Percentiles rank a stretch among this genome's conserved stretches.
Conservation (phyloP, 345 rosid genomes). For the Populus ilicifolia region DNA sequence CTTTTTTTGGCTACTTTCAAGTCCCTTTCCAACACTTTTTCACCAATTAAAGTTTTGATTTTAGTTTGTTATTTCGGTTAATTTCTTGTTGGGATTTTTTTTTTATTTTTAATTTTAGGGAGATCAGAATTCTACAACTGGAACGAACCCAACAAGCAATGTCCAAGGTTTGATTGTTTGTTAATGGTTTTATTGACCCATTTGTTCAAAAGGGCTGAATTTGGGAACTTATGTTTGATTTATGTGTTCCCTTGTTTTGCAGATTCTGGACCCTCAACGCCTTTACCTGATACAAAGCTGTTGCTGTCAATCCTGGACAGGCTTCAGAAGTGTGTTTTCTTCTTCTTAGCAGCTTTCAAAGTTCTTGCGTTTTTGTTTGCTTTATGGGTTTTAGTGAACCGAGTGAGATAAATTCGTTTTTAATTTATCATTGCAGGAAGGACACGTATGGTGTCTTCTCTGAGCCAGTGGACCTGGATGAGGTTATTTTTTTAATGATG, state of each 20-base stretch:
- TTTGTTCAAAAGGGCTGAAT: constrained; percentile 13
- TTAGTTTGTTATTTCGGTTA: constrained; percentile 6
- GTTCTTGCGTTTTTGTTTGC: neutral
- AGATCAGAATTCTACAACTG: constrained; percentile 33
- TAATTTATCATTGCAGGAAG: constrained; percentile 18
- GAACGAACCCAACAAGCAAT: constrained; percentile 30
- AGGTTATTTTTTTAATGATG: constrained; percentile 11
- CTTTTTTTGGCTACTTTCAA: neutral
- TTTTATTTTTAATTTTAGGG: constrained; percentile 31
- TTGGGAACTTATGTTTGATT: constrained; percentile 4
- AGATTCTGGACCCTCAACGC: constrained; percentile 19
- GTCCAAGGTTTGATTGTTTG: constrained; percentile 40
- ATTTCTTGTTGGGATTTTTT: neutral
- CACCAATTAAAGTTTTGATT: constrained; percentile 1
- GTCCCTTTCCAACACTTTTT: neutral
- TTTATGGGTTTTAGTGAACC: neutral
- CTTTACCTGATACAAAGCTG: constrained; percentile 30
- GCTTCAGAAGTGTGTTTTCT: constrained; percentile 23
- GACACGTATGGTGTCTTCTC: constrained; percentile 31
- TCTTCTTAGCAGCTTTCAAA: neutral
- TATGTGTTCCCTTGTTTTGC: neutral
- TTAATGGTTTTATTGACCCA: constrained; percentile 4
- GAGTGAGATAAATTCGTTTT: neutral
- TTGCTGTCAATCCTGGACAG: constrained; percentile 24
- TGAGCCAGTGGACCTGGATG: constrained; percentile 25